Evolutionary conservation across 495 filamentous ascomycete genomes (phyloP).

Genomic region (Penicillium cinerascens): DNA sequence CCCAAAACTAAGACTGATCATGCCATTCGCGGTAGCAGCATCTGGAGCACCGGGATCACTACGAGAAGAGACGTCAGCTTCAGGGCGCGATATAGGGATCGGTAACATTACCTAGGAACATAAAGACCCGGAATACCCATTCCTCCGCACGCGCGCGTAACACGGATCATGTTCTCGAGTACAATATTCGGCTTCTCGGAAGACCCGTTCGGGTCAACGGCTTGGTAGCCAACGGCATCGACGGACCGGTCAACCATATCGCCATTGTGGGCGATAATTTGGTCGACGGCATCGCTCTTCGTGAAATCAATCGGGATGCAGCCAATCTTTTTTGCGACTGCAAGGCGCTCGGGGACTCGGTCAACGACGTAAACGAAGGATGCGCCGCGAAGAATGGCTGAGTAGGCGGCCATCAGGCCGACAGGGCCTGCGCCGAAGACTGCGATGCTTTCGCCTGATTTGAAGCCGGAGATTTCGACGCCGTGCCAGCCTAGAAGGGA

Average conservation of each 20-base stretch:
- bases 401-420: conserved; percentile 57
- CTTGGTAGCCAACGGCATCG: conserved; percentile 56
- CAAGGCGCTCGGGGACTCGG: conserved; percentile 49
- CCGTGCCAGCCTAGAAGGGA: conserved; percentile 49
- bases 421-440: conserved; percentile 52
- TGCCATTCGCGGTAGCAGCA: conserved; percentile 44
- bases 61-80: neutral
- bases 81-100: neutral
- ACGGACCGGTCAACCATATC: conserved; percentile 52
- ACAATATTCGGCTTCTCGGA: conserved; percentile 44
- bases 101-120: conserved; percentile 29
- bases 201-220: conserved; percentile 38
- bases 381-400: conserved; percentile 49
- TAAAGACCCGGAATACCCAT: conserved; percentile 48
- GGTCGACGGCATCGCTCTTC: conserved; percentile 35
- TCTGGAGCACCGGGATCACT: conserved; percentile 45
- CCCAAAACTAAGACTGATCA: conserved; percentile 56
- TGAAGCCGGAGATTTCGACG: conserved; percentile 51
- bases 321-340: conserved; percentile 51
- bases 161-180: conserved; percentile 45
- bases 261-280: conserved; percentile 31
- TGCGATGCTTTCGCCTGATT: conserved; percentile 52
- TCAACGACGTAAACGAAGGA: conserved; percentile 54
- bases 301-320: conserved; percentile 38
- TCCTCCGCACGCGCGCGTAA: conserved; percentile 45